Conservation (phyloP, 306 rosid species). For the Vicia sativa region DNA sequence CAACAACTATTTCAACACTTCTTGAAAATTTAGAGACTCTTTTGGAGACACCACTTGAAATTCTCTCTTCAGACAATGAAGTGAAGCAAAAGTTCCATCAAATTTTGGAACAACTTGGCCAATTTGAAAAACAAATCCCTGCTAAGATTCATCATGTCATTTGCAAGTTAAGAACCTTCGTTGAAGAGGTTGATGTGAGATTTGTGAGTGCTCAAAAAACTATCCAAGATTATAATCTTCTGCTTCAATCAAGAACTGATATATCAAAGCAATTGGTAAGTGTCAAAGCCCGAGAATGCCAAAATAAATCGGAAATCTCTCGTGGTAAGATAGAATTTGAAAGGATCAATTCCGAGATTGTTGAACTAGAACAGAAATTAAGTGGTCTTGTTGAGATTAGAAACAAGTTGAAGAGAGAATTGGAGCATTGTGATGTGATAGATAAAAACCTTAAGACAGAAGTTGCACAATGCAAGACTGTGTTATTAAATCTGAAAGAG, state of each 20-base stretch:
- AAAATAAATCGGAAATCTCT: background rate
- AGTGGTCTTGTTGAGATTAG: slow-evolving; percentile 6
- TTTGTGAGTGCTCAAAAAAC: slow-evolving; percentile 10
- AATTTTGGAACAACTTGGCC: slow-evolving; percentile 2
- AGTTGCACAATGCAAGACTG: background rate
- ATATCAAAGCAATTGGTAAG: background rate
- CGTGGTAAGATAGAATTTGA: background rate
- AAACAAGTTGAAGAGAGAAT: background rate
- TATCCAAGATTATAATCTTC: slow-evolving; percentile 6
- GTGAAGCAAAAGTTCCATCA: slow-evolving; percentile 15
- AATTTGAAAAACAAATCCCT: slow-evolving; percentile 10
- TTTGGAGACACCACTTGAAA: slow-evolving; percentile 19
- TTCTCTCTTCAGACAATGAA: slow-evolving; percentile 3
- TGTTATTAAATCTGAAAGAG: background rate
- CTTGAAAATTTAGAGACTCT: slow-evolving; percentile 15
- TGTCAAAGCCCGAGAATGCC: background rate
- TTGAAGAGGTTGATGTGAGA: slow-evolving; percentile 8
- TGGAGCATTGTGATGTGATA: background rate
- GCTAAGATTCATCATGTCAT: background rate
- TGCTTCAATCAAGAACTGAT: slow-evolving; percentile 10
- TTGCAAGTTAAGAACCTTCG: slow-evolving; percentile 8
- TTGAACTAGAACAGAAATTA: slow-evolving; percentile 11
- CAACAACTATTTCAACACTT: background rate
- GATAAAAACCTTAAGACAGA: background rate
- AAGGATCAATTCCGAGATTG: slow-evolving; percentile 14